Evolutionary conservation across 208 protist genomes (phyloP).

Genomic region (Wallacemonas rigidus): DNA sequence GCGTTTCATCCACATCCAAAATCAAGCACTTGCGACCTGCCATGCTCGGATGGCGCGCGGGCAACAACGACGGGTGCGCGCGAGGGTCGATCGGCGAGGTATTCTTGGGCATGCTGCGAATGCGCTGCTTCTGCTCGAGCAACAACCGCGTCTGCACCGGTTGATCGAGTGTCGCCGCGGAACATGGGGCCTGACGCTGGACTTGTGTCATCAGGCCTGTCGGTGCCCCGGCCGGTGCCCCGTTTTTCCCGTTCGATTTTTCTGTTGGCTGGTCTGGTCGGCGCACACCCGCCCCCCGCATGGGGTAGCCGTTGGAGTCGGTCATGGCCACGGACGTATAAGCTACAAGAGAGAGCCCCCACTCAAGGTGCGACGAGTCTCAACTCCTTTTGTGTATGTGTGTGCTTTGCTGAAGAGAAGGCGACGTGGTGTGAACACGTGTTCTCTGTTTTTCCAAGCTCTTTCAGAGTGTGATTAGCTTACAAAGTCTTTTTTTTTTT

Average conservation of each 20-base stretch:
- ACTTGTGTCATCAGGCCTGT: conserved; percentile 45
- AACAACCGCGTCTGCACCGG: conserved; percentile 50
- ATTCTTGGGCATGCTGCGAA: conserved; percentile 77
- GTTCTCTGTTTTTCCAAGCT: no score
- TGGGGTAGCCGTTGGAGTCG: conserved; percentile 11
- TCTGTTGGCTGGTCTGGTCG: background rate
- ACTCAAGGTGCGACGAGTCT: no score
- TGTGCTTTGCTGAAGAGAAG: no score
- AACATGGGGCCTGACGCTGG: conserved; percentile 12
- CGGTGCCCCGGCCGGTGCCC: conserved; percentile 19
- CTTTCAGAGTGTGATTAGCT: no score
- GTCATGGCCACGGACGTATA: background rate
- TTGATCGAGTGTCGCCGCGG: conserved; percentile 17
- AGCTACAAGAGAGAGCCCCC: no score
- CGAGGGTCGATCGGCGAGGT: conserved; percentile 72
- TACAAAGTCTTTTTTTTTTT: no score
- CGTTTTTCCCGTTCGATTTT: conserved; percentile 19
- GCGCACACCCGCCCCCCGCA: background rate
- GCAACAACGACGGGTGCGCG: conserved; percentile 71
- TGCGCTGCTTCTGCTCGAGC: conserved; percentile 50
- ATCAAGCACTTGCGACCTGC: conserved; percentile 78
- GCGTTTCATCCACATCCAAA: conserved; percentile 90
- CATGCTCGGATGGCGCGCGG: conserved; percentile 36
- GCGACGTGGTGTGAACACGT: no score
- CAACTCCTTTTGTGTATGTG: no score